phyloP scores from a whole-genome alignment of 2,329 filamentous ascomycete genomes.

The Emmonsia crescens region DNA sequence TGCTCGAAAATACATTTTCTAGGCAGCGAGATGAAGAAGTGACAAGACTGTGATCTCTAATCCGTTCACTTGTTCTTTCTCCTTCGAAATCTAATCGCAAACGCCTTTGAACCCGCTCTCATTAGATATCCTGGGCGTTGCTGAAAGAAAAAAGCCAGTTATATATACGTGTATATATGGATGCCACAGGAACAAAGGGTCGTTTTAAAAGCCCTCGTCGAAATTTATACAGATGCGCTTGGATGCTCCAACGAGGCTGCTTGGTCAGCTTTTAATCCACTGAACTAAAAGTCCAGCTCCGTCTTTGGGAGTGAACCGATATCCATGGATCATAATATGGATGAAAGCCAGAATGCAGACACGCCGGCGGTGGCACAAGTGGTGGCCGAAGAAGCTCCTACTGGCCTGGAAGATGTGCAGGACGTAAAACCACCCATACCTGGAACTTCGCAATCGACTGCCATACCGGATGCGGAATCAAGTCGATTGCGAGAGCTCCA shows the following conservation, averaged over 20 bases:
- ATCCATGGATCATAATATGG: background rate
- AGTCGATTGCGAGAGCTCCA: constrained; percentile 52
- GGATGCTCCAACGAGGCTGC: background rate
- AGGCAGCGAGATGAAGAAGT: background rate
- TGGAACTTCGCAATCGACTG: background rate
- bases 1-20: background rate
- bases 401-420: background rate
- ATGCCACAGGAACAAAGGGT: background rate
- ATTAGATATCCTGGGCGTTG: background rate
- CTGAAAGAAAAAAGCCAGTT: background rate
- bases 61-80: background rate
- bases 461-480: constrained; percentile 40
- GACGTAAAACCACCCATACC: background rate
- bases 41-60: background rate
- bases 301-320: background rate
- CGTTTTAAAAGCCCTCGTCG: background rate
- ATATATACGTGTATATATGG: background rate
- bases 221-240: background rate
- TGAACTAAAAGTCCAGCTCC: background rate
- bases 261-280: background rate
- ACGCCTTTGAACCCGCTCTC: background rate
- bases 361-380: background rate
- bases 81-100: background rate
- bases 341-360: background rate
- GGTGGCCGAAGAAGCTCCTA: background rate